These are phyloP conservation scores for Colletotrichum aenigma DNA, from an alignment of 2,329 filamentous ascomycete species.

Conservation along the genomic window DNA sequence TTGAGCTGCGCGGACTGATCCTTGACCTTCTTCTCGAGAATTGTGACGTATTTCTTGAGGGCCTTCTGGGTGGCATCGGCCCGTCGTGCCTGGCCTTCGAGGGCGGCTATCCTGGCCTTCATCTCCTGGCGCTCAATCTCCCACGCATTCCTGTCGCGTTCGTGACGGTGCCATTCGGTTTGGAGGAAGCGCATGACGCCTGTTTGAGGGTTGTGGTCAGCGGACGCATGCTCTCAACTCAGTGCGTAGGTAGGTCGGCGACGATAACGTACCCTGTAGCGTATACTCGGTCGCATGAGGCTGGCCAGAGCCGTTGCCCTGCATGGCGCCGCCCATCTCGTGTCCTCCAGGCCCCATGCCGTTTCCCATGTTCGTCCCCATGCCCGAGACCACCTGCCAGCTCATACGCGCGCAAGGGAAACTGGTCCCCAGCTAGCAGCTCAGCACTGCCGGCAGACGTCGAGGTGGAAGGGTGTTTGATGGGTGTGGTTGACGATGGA, in stretches of 20 bases:
- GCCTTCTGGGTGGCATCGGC: constrained; percentile 89
- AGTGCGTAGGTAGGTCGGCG: neutral
- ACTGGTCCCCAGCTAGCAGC: constrained; percentile 14
- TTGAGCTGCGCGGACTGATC: constrained; percentile 78
- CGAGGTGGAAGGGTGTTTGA: neutral
- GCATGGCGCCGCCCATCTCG: constrained; percentile 51
- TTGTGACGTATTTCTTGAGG: constrained; percentile 85
- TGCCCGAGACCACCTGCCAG: constrained; percentile 39
- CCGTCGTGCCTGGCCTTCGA: constrained; percentile 88
- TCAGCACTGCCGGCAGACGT: neutral
- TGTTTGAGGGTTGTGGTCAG: constrained; percentile 34
- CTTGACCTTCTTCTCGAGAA: constrained; percentile 87
- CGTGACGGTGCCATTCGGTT: constrained; percentile 98
- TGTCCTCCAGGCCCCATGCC: constrained; percentile 42
- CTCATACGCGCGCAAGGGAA: constrained; percentile 31
- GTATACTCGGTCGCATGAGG: constrained; percentile 67
- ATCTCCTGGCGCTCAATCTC: constrained; percentile 99
- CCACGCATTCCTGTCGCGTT: constrained; percentile 97
- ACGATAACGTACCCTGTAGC: constrained; percentile 50
- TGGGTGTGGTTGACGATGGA: neutral
- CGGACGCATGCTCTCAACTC: neutral
- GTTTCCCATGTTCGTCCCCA: constrained; percentile 45
- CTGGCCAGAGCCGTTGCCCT: constrained; percentile 51
- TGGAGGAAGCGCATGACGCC: constrained; percentile 99
- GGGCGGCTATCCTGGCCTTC: constrained; percentile 93